A percentile compares a stretch with the other conserved stretches of the same genome.
Conservation (phyloP, 768 basidiomycete species). For the Collybiopsis luxurians region DNA sequence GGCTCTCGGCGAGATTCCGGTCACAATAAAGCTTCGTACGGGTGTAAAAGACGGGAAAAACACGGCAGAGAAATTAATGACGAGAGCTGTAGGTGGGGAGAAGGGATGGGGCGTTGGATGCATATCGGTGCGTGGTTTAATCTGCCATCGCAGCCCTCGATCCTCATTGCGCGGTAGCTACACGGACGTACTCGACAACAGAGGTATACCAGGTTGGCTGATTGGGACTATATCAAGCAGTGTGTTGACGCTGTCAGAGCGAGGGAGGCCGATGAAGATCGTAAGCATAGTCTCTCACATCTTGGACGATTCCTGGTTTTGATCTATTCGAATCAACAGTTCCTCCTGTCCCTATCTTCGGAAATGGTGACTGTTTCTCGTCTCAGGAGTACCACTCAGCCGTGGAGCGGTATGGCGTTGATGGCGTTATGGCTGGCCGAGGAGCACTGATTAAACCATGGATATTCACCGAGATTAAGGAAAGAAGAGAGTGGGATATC, state of each 20-base stretch:
- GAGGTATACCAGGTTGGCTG: conserved; percentile 87
- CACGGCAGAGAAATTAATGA: conserved; percentile 86
- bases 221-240: conserved; percentile 91
- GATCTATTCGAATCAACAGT: conserved; percentile 40
- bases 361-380: conserved; percentile 94
- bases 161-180: conserved; percentile 52
- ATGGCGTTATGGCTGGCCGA: conserved; percentile 93
- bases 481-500: conserved; percentile 91
- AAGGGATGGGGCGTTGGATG: conserved; percentile 46
- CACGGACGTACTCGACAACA: conserved; percentile 96
- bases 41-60: conserved; percentile 90
- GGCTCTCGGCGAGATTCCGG: conserved; percentile 86
- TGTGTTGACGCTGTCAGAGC: conserved; percentile 82
- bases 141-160: too few species aligned
- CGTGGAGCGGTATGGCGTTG: conserved; percentile 79
- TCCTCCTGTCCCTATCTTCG: conserved; percentile 89
- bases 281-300: conserved; percentile 46
- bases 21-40: conserved; percentile 89
- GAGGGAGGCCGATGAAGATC: conserved; percentile 64
- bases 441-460: conserved; percentile 96
- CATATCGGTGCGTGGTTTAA: conserved; percentile 34
- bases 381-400: conserved; percentile 77
- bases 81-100: conserved; percentile 53
- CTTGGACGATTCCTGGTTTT: not conserved
- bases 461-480: conserved; percentile 96